Base-by-base conservation (phyloP, 2,329 filamentous ascomycete species). In the Alternaria viburni region DNA sequence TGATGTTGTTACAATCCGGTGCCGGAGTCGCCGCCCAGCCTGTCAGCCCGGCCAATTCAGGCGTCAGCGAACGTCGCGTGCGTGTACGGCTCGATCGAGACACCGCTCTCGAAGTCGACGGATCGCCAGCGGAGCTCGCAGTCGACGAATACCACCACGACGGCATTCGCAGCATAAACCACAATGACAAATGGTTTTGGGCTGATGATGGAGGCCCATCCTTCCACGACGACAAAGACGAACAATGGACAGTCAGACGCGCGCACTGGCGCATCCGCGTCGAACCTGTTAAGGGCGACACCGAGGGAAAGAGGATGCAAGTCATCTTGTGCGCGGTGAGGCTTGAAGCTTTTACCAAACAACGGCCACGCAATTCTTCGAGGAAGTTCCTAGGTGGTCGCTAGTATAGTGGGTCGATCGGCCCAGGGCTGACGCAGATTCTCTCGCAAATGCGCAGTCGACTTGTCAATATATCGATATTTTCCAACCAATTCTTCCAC, bases 311-410 rank as follows among this genome's bases (percentile, higher is more conserved):
- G 28, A 83, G 83, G 3, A 84, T 90, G 59, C 91, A 95, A 80
- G 90, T 92, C 62, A 85, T 93, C 21, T 84, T 97, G 54, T 85
- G 91, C 15, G 91, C 89, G 1, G 91, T 94, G 32, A 93, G 92
- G 78, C 76, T 97, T 25, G 91, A 96, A 69, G 91, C 90, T 0
- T 86, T 89, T 69, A 90, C 86, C 57, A 86, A 84, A 8, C 88
- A 95, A 79, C 83, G 84, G 65, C 85, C 85, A 11, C 86, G 92
- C 66, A 97, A 96, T 81, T 81, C 80, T 54, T 79, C 83, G 54
- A 86, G 91, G 65, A 81, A 80, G 0, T 97, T 96, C 75, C 77
- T 96, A 55, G 66, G 69, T 5, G 56, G 57, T 45, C 57, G 28
- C 4, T 68, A 46, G 57, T n/a, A 10, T 23, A 23, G 17, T 15